Evolutionary conservation across 2,329 filamentous ascomycete genomes (phyloP), one percentile per base, ranked within the genome.

Genomic region (Grosmannia serpens): DNA sequence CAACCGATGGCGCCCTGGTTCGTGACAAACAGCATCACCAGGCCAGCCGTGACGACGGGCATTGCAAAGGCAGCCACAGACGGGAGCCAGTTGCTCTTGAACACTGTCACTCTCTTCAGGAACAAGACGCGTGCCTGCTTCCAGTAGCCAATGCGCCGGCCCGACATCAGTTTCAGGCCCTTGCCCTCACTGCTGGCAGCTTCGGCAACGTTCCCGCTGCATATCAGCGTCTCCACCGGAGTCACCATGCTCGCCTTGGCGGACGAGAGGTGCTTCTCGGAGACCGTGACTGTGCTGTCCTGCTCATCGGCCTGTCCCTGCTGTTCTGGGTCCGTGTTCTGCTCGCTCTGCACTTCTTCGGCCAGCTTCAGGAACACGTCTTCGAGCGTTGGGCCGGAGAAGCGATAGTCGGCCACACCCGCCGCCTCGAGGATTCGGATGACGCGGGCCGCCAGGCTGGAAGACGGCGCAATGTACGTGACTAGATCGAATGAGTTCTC

Each of bases 341-440:
- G 65, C 63, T 86, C 81, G 7, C 77, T 78, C 59, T 77, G 79
- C 60, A 90, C 80, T 69, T 96, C 91, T 66, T 92, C 88, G 0
- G 91, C 89, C 46, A 96, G 78, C 63, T 89, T 86, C 27, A 96
- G 74, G 70, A 96, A 96, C 0, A 96, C 91, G 64, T 96, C 91
- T 69, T 96, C 92, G 47, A 96, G 91, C 0, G 89, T 95, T 0
- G 91, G 92, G 0, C 90, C 90, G 20, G 87, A 88, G 64, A 96
- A 88, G 59, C 91, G 85, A 69, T 95, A 96, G 59, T 95, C 87
- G 20, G 77, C 77, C 47, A 95, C 78, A 0, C 83, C 83, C 1
- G 78, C 74, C 1, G 76, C 71, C 68, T 95, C 87, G 1, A 96
- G 76, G 11, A 78, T 71, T 53, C 80, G 78, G 62, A 95, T 87